These are phyloP conservation scores for Arabis hirsuta DNA, from an alignment of 345 rosid species.

Conservation along the genomic window DNA sequence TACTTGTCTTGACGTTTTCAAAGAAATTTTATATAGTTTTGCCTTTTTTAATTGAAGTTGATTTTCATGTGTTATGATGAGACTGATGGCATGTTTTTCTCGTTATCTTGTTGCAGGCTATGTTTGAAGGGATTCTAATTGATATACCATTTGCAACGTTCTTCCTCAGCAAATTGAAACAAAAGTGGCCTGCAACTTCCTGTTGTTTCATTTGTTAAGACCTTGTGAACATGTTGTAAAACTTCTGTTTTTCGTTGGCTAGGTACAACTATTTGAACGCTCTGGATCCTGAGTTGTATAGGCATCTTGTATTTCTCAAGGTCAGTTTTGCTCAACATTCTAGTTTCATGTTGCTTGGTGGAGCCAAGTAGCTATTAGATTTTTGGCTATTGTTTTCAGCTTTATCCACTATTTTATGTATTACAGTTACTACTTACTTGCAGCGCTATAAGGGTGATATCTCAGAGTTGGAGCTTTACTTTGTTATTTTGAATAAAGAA, in stretches of 20 bases:
- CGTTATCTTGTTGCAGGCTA: constrained; percentile 65
- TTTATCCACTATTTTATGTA: constrained; percentile 11
- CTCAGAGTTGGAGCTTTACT: constrained; percentile 84
- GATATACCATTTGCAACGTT: constrained; percentile 98
- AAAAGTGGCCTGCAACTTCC: constrained; percentile 56
- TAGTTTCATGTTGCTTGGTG: constrained; percentile 23
- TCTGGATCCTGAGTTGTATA: constrained; percentile 91
- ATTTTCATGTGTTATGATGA: constrained; percentile 28
- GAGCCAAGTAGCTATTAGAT: background rate
- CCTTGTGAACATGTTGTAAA: constrained; percentile 22
- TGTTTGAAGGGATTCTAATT: constrained; percentile 99
- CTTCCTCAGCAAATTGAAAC: constrained; percentile 97
- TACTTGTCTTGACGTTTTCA: constrained; percentile 9
- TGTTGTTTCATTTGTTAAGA: constrained; percentile 18
- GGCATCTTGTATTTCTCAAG: constrained; percentile 96
- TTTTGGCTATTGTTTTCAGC: constrained; percentile 1
- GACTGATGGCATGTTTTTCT: constrained; percentile 11
- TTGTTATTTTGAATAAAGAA: constrained; percentile 91
- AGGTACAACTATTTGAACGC: constrained; percentile 96
- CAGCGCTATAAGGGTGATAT: constrained; percentile 90
- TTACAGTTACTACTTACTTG: constrained; percentile 3
- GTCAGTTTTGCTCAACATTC: constrained; percentile 46
- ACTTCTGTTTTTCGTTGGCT: constrained; percentile 34
- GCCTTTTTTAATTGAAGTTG: constrained; percentile 18
- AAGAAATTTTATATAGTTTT: constrained; percentile 36